Conservation (phyloP, 306 rosid genomes). For the Citrullus amarus region DNA sequence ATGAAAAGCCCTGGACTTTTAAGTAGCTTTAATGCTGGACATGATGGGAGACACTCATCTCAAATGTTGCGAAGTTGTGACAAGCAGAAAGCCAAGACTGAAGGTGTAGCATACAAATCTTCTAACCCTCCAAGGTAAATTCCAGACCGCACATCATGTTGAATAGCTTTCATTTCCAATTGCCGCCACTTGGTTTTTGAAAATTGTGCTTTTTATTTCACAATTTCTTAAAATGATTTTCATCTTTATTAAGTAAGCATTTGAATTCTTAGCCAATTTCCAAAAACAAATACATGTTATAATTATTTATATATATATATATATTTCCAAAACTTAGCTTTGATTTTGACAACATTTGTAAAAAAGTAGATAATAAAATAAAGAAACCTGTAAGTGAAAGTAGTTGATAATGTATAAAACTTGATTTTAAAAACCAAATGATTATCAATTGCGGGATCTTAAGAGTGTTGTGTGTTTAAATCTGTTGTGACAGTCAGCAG, state of each 20-base stretch:
- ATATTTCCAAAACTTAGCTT: no score
- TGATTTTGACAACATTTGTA: background rate
- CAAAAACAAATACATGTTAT: background rate
- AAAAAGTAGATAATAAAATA: no score
- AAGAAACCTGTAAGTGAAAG: background rate
- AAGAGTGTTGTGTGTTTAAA: background rate
- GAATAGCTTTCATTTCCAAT: background rate
- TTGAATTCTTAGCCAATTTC: background rate
- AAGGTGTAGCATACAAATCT: slow-evolving; percentile 41
- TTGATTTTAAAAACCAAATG: no score
- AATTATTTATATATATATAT: no score
- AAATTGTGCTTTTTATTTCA: background rate
- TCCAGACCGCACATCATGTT: background rate
- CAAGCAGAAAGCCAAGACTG: slow-evolving; percentile 44
- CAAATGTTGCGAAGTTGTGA: slow-evolving; percentile 32
- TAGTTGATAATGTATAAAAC: background rate
- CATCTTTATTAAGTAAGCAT: background rate
- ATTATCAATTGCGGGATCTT: no score
- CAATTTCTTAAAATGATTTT: no score
- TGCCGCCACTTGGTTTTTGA: background rate
- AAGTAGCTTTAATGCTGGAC: slow-evolving; percentile 36
- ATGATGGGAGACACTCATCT: slow-evolving; percentile 33
- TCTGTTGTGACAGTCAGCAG: slow-evolving; percentile 41
- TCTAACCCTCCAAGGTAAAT: slow-evolving; percentile 47
- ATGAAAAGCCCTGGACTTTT: slow-evolving; percentile 63